Percentiles rank a stretch among this genome's conserved stretches.
Evolutionary conservation across 2,329 filamentous ascomycete species (phyloP).

Genomic region (Elsinoe fawcettii): DNA sequence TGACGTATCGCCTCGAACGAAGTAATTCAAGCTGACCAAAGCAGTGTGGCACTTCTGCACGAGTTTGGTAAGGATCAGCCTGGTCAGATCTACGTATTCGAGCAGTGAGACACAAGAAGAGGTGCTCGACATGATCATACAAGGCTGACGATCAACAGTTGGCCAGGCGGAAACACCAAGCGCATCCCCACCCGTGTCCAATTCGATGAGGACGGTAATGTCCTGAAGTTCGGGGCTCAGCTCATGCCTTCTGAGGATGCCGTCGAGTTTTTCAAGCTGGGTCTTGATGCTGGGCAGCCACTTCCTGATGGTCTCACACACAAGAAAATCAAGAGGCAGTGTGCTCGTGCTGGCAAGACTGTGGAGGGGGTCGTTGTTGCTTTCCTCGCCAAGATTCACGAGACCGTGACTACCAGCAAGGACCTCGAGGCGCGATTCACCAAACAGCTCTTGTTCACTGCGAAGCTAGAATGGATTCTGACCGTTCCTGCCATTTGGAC

Average conservation of each 20-base stretch:
- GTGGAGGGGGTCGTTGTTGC: background rate
- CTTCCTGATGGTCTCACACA: background rate
- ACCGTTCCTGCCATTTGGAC: constrained; percentile 81
- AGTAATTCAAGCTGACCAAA: background rate
- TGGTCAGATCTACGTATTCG: background rate
- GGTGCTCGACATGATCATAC: background rate
- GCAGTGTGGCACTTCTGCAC: background rate
- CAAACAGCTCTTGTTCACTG: background rate
- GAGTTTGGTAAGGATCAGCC: background rate
- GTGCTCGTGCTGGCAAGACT: background rate
- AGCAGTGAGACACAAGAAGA: background rate
- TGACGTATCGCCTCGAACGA: background rate
- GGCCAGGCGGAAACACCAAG: background rate
- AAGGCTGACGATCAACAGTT: background rate
- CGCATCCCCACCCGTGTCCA: background rate
- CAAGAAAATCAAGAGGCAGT: background rate
- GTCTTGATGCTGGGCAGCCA: background rate
- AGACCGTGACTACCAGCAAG: background rate
- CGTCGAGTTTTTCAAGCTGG: background rate
- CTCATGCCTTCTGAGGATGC: background rate
- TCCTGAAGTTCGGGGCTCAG: background rate
- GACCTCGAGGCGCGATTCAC: background rate
- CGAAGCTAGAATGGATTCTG: constrained; percentile 51
- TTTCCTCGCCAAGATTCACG: background rate
- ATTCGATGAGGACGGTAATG: background rate